These are phyloP conservation scores for Vachellia pachyceras DNA, from an alignment of 306 rosid species.

Conservation along the genomic window DNA sequence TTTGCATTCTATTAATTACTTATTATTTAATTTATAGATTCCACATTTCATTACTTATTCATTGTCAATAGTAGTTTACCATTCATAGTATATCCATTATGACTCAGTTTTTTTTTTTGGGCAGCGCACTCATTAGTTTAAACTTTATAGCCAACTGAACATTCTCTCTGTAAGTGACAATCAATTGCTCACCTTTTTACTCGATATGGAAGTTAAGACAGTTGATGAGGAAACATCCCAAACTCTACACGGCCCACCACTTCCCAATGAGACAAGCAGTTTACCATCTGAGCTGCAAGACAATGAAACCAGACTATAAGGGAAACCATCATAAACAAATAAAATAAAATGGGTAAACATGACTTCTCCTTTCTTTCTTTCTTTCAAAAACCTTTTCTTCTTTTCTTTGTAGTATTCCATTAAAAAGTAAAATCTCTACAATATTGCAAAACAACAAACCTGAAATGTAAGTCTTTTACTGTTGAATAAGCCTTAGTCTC, in stretches of 20 bases:
- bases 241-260: conserved; percentile 84
- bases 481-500: conserved; percentile 66
- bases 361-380: conserved; percentile 12
- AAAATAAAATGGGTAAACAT: conserved; percentile 35
- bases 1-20: conserved; percentile 1
- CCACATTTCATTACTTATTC: conserved; percentile 1
- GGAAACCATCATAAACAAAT: conserved; percentile 22
- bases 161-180: conserved; percentile 25
- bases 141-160: background rate
- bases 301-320: conserved; percentile 43
- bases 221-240: conserved; percentile 80
- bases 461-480: conserved; percentile 85
- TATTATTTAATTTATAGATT: conserved; percentile 24
- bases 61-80: background rate
- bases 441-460: conserved; percentile 53
- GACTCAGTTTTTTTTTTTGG: background rate
- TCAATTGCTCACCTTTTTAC: conserved; percentile 69
- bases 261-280: conserved; percentile 79
- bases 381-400: conserved; percentile 16
- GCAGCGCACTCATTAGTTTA: background rate
- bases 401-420: conserved; percentile 18
- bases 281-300: conserved; percentile 83
- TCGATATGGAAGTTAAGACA: conserved; percentile 59
- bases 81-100: conserved; percentile 24
- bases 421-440: conserved; percentile 23